Percentiles rank a stretch among this genome's conserved stretches.
Conservation (phyloP, 441 rosid species). For the Adansonia madagascariensis region DNA sequence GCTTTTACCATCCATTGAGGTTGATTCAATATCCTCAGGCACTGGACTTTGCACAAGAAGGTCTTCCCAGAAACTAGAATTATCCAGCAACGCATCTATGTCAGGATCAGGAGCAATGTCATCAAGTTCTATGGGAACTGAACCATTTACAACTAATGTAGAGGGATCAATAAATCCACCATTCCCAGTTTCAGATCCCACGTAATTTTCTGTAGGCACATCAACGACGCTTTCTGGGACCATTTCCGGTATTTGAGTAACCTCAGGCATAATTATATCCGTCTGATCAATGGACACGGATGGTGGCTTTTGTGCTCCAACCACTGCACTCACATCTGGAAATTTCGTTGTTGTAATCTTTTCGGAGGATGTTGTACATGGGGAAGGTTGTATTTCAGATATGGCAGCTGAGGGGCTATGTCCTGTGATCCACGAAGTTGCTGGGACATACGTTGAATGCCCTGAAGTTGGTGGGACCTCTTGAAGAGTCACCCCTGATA, state of each 20-base stretch:
- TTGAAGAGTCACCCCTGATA: constrained; percentile 72
- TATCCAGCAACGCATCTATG: constrained; percentile 64
- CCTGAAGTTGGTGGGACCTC: constrained; percentile 70
- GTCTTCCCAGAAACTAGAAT: constrained; percentile 60
- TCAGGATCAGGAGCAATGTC: constrained; percentile 59
- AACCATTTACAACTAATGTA: constrained; percentile 45
- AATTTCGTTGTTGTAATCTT: constrained; percentile 46
- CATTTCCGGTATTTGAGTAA: constrained; percentile 45
- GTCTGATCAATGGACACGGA: constrained; percentile 45
- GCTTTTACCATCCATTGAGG: constrained; percentile 43
- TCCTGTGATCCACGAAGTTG: constrained; percentile 40
- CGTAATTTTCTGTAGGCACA: constrained; percentile 46
- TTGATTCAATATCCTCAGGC: constrained; percentile 60
- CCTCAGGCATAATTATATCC: constrained; percentile 52
- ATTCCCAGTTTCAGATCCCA: constrained; percentile 42
- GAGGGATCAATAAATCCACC: constrained; percentile 53
- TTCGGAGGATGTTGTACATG: constrained; percentile 43
- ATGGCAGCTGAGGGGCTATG: constrained; percentile 39
- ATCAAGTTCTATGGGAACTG: constrained; percentile 50
- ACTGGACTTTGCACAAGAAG: constrained; percentile 54
- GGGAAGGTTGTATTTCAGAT: constrained; percentile 52
- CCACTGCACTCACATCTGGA: constrained; percentile 36
- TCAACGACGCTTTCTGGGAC: constrained; percentile 48
- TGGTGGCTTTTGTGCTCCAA: constrained; percentile 43
- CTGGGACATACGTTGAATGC: constrained; percentile 34